Conservation (phyloP, 805 yeast genomes). For the Starmerella asiatica region DNA sequence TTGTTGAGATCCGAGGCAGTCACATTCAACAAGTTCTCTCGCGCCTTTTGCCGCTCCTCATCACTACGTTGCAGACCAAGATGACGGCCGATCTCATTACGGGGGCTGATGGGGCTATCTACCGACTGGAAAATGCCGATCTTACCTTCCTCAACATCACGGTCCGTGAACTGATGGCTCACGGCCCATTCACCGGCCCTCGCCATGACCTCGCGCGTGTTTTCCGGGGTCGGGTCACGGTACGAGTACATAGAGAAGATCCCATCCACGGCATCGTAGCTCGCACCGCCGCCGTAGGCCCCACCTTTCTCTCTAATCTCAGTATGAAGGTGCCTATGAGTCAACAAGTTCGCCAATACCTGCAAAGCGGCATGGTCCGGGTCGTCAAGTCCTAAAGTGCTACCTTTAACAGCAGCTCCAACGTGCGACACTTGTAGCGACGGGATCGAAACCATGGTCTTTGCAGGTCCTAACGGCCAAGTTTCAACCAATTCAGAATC, state of each 20-base stretch:
- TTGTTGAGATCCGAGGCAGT: constrained; percentile 44
- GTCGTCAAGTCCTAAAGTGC: constrained; percentile 40
- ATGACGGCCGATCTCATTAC: constrained; percentile 55
- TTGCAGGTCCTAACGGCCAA: constrained; percentile 16
- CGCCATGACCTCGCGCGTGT: constrained; percentile 49
- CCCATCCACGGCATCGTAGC: constrained; percentile 71
- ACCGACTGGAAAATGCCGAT: constrained; percentile 78
- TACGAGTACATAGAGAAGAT: constrained; percentile 72
- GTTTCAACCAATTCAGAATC: constrained; percentile 1
- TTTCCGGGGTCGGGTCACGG: constrained; percentile 79
- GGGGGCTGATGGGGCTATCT: constrained; percentile 78
- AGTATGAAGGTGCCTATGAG: constrained; percentile 73
- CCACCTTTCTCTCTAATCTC: constrained; percentile 93
- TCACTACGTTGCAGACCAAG: constrained; percentile 63
- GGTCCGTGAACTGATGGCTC: constrained; percentile 39
- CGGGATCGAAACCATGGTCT: constrained; percentile 55
- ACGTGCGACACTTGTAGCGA: constrained; percentile 73
- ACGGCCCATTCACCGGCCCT: constrained; percentile 39
- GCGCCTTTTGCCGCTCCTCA: constrained; percentile 65
- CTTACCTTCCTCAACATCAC: constrained; percentile 78
- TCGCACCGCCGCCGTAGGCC: constrained; percentile 94
- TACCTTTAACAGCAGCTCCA: constrained; percentile 53
- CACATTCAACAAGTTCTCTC: constrained; percentile 60
- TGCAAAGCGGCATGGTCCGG: constrained; percentile 78
- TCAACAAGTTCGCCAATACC: constrained; percentile 62